A percentile compares a stretch with the other conserved stretches of the same genome.
phyloP scores from a whole-genome alignment of 768 basidiomycete genomes.

The Podaxis sp. region DNA sequence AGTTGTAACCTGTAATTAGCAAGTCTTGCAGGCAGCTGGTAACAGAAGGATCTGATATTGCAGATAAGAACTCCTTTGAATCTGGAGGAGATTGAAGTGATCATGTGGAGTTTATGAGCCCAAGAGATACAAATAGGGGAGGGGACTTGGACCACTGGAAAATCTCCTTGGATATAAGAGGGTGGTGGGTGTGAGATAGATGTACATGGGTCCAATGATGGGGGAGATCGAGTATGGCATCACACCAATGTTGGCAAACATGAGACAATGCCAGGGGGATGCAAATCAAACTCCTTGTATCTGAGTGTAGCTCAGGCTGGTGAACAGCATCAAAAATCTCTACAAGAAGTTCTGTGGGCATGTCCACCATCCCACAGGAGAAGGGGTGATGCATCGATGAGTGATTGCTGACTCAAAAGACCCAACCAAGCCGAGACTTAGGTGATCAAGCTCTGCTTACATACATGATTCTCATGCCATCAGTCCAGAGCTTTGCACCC shows the following conservation, averaged over 20 bases:
- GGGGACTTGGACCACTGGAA: not conserved
- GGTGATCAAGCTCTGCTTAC: not conserved
- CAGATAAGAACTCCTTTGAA: not conserved
- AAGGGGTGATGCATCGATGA: not conserved
- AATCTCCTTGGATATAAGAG: not conserved
- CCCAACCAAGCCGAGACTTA: too few species aligned
- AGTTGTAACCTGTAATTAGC: not conserved
- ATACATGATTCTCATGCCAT: not conserved
- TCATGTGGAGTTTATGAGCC: not conserved
- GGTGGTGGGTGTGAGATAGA: slow-evolving; percentile 1
- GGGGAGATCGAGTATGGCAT: slow-evolving; percentile 2
- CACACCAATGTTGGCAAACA: not conserved
- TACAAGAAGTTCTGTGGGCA: slow-evolving; percentile 7
- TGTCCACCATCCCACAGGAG: not conserved
- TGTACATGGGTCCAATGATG: slow-evolving; percentile 6
- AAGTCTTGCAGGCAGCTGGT: slow-evolving; percentile 1
- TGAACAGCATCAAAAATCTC: slow-evolving; percentile 4
- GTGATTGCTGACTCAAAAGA: not conserved
- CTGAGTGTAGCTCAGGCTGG: not conserved
- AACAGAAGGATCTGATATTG: not conserved
- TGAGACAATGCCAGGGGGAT: slow-evolving; percentile 2
- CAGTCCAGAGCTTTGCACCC: too few species aligned
- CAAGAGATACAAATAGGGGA: not conserved
- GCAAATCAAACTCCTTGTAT: not conserved
- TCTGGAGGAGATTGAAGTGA: not conserved